phyloP scores from a whole-genome alignment of 495 filamentous ascomycete species.

The Penicillium longicatenatum region DNA sequence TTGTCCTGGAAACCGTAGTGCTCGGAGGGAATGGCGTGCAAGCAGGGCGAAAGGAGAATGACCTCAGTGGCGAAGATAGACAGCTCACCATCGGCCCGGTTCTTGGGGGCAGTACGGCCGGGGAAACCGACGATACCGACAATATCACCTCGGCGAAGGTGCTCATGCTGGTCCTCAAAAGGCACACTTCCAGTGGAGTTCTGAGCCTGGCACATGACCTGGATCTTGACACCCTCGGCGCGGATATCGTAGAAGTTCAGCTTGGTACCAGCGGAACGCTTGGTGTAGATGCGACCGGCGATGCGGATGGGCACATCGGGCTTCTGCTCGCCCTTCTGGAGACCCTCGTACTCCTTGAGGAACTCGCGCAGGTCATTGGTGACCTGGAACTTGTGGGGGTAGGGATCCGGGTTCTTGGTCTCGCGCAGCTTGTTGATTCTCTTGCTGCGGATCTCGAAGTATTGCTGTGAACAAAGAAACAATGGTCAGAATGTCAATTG shows the following conservation, averaged over 20 bases:
- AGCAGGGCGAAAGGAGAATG: constrained; percentile 81
- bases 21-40: constrained; percentile 90
- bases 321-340: constrained; percentile 83
- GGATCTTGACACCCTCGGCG: constrained; percentile 79
- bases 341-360: constrained; percentile 67
- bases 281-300: constrained; percentile 86
- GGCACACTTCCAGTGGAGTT: constrained; percentile 60
- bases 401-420: constrained; percentile 81
- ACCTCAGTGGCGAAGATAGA: constrained; percentile 91
- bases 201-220: constrained; percentile 89
- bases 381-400: constrained; percentile 96
- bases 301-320: constrained; percentile 71
- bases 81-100: constrained; percentile 80
- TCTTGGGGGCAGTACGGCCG: constrained; percentile 88
- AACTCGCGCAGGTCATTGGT: constrained; percentile 78
- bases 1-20: constrained; percentile 94
- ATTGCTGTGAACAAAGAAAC: constrained; percentile 63
- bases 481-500: constrained; percentile 17
- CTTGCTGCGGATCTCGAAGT: constrained; percentile 92
- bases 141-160: constrained; percentile 87
- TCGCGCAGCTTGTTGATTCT: constrained; percentile 82
- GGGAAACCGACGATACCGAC: constrained; percentile 88
- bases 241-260: constrained; percentile 93
- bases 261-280: constrained; percentile 79
- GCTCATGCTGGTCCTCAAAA: constrained; percentile 87